A percentile compares a stretch with the other conserved stretches of the same genome.
These are phyloP conservation scores for Aspergillus glaucus DNA, from an alignment of 2,329 filamentous ascomycete genomes.

Conservation along the genomic window DNA sequence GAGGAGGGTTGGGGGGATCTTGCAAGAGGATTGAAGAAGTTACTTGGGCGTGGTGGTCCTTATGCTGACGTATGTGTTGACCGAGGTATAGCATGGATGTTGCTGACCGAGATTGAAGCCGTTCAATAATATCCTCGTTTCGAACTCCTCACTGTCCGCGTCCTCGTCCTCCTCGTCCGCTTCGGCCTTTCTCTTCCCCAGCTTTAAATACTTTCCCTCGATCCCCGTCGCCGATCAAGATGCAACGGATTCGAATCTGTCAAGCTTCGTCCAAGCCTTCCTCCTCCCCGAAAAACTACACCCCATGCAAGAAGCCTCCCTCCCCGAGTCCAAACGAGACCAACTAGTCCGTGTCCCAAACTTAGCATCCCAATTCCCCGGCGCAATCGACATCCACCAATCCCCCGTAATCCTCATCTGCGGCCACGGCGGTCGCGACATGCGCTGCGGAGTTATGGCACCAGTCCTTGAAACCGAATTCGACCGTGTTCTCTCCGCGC, in stretches of 20 bases:
- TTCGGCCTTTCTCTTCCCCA: constrained; percentile 72
- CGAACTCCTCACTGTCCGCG: constrained; percentile 68
- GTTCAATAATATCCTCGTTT: constrained; percentile 71
- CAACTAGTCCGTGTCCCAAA: constrained; percentile 45
- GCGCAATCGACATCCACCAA: constrained; percentile 58
- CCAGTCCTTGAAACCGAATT: constrained; percentile 69
- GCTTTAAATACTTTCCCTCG: constrained; percentile 71
- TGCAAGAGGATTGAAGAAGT: constrained; percentile 61
- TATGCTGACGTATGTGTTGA: constrained; percentile 53
- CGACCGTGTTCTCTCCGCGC: constrained; percentile 33
- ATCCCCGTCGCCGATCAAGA: constrained; percentile 52
- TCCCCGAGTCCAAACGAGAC: constrained; percentile 22
- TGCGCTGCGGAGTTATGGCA: constrained; percentile 73
- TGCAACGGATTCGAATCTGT: constrained; percentile 22
- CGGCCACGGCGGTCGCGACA: constrained; percentile 75
- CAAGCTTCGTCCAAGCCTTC: constrained; percentile 40
- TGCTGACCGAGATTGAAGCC: constrained; percentile 49
- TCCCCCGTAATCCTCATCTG: constrained; percentile 67
- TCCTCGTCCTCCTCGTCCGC: constrained; percentile 23
- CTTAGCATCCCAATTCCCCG: constrained; percentile 46
- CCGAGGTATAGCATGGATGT: constrained; percentile 1
- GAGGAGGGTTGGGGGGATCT: constrained; percentile 40
- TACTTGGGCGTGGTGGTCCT: constrained; percentile 59
- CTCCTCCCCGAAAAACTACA: constrained; percentile 33
- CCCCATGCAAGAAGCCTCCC: constrained; percentile 23